A percentile compares a stretch with the other conserved stretches of the same genome.
These are phyloP conservation scores for Leccinum barrowsii DNA, from an alignment of 768 basidiomycete genomes.

Conservation along the genomic window DNA sequence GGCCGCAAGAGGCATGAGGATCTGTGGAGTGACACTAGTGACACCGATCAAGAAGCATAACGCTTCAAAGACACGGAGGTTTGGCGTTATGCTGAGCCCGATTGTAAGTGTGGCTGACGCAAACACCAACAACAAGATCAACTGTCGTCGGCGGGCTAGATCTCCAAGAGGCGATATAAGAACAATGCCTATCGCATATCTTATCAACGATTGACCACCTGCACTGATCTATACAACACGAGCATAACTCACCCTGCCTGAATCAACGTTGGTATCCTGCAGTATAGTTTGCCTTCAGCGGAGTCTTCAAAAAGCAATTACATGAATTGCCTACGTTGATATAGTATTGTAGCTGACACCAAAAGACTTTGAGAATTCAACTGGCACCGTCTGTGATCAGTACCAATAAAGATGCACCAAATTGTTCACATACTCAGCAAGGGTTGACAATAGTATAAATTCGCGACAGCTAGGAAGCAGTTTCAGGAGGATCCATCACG, in stretches of 20 bases:
- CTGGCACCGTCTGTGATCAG: conserved; percentile 10
- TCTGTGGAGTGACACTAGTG: conserved; percentile 69
- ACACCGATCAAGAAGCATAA: conserved; percentile 71
- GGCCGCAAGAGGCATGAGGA: conserved; percentile 71
- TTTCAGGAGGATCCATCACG: not conserved
- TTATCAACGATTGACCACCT: conserved; percentile 19
- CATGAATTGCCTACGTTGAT: conserved; percentile 24
- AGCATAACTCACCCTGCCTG: conserved; percentile 55
- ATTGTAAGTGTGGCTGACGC: conserved; percentile 60
- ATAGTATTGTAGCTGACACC: conserved; percentile 35
- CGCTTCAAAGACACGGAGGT: conserved; percentile 56
- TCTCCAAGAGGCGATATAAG: conserved; percentile 83
- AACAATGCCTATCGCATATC: conserved; percentile 71
- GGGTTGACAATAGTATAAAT: conserved; percentile 83
- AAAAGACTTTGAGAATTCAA: conserved; percentile 39
- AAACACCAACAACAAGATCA: conserved; percentile 58
- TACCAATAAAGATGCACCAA: not conserved
- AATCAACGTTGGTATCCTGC: conserved; percentile 59
- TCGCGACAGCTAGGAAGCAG: conserved; percentile 52
- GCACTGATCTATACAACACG: not conserved
- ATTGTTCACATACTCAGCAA: conserved; percentile 52
- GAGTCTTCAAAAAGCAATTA: not conserved
- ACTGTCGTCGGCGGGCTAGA: conserved; percentile 68
- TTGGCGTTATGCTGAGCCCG: conserved; percentile 62
- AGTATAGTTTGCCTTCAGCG: conserved; percentile 4